These are phyloP conservation scores for Dentipellis sp. DNA, from an alignment of 768 basidiomycete species.

Conservation along the genomic window DNA sequence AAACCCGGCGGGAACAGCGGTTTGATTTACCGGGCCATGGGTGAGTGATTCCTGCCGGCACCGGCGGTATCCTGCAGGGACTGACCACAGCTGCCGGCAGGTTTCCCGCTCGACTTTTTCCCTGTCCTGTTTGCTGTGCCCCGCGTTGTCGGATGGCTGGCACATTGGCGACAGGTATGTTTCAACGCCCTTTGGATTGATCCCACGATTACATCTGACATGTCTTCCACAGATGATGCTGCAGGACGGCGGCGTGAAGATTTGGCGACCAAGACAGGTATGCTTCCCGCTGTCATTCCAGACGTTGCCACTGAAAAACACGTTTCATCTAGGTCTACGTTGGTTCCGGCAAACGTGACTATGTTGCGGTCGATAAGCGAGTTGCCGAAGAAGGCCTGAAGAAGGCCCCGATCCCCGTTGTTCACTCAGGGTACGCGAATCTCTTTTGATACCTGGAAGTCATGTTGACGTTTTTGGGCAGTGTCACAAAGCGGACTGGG, in stretches of 20 bases:
- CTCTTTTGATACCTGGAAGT: background rate
- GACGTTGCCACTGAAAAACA: background rate
- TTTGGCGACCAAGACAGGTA: slow-evolving; percentile 85
- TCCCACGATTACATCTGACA: background rate
- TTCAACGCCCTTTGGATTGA: background rate
- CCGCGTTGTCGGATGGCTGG: slow-evolving; percentile 87
- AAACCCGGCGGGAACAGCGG: slow-evolving; percentile 37
- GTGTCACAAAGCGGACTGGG: slow-evolving; percentile 60
- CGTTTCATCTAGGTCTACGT: slow-evolving; percentile 55
- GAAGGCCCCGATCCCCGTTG: slow-evolving; percentile 52
- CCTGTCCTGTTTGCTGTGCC: slow-evolving; percentile 90
- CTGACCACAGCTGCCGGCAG: slow-evolving; percentile 24
- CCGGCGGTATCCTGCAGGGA: too few species aligned
- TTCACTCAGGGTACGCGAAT: slow-evolving; percentile 65
- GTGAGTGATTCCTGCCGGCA: slow-evolving; percentile 27
- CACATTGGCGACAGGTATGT: slow-evolving; percentile 80
- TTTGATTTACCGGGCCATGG: slow-evolving; percentile 88
- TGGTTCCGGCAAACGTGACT: slow-evolving; percentile 66
- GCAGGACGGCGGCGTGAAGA: slow-evolving; percentile 82
- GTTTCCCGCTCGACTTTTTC: slow-evolving; percentile 92
- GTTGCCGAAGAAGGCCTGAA: slow-evolving; percentile 41
- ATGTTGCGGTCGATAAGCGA: slow-evolving; percentile 57
- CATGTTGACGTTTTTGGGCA: slow-evolving; percentile 17
- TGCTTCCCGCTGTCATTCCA: slow-evolving; percentile 8
- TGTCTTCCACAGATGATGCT: slow-evolving; percentile 68